These are phyloP conservation scores for Aspergillus proliferans DNA, from an alignment of 2,329 filamentous ascomycete genomes.

Conservation along the genomic window DNA sequence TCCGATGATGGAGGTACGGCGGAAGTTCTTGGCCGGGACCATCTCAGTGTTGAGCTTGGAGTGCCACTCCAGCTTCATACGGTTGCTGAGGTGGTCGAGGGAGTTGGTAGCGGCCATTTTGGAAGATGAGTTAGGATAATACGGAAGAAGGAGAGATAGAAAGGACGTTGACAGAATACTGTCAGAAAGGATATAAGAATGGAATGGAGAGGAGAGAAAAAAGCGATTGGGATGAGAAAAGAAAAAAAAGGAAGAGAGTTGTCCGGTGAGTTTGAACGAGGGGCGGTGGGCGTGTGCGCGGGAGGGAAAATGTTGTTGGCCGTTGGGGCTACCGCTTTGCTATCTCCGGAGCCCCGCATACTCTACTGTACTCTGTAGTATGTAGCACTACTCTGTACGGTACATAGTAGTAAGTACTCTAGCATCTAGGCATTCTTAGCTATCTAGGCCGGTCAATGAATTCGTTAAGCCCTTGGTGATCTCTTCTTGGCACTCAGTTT, in stretches of 20 bases:
- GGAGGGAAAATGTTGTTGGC: slow-evolving; percentile 34
- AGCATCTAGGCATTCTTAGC: too few species aligned
- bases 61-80: slow-evolving; percentile 65
- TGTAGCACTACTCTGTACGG: too few species aligned
- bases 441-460: too few species aligned
- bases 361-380: too few species aligned
- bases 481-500: too few species aligned
- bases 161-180: slow-evolving; percentile 3
- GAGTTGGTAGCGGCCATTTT: slow-evolving; percentile 67
- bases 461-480: too few species aligned
- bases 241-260: slow-evolving; percentile 15
- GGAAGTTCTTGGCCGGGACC: slow-evolving; percentile 80
- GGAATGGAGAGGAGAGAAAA: slow-evolving; percentile 9
- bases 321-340: slow-evolving; percentile 2
- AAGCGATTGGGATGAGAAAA: neutral
- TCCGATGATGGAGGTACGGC: slow-evolving; percentile 96
- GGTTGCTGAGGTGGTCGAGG: slow-evolving; percentile 78
- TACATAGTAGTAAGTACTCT: too few species aligned
- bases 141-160: slow-evolving; percentile 1
- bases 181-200: slow-evolving; percentile 2
- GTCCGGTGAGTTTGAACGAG: slow-evolving; percentile 13
- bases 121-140: slow-evolving; percentile 3
- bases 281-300: slow-evolving; percentile 15
- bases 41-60: slow-evolving; percentile 83
- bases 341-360: slow-evolving; percentile 17